Percentiles rank a stretch among this genome's conserved stretches.
phyloP scores from a whole-genome alignment of 768 basidiomycete genomes.

The Thelephora ganbajun region DNA sequence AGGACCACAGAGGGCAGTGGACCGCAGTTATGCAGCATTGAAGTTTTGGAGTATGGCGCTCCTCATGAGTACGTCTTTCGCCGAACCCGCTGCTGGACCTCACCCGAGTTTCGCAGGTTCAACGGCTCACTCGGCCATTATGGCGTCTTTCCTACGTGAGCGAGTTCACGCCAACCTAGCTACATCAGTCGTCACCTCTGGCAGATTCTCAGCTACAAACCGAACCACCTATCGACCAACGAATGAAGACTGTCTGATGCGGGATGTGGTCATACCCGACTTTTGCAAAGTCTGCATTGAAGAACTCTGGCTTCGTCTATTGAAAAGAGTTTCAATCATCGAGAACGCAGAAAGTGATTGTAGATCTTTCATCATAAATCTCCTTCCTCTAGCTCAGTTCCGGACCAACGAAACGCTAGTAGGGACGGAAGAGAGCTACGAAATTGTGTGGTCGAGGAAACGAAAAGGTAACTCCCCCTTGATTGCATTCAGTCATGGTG shows the following conservation, averaged over 20 bases:
- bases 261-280: constrained; percentile 49
- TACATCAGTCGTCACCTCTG: not conserved
- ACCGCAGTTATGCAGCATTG: constrained; percentile 68
- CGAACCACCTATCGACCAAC: constrained; percentile 66
- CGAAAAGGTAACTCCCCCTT: not conserved
- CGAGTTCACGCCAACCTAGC: constrained; percentile 1
- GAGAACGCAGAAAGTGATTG: constrained; percentile 36
- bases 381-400: constrained; percentile 52
- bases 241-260: constrained; percentile 76
- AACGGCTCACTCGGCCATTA: constrained; percentile 41
- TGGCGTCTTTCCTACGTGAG: constrained; percentile 63
- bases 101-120: constrained; percentile 31
- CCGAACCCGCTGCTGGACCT: not conserved
- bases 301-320: constrained; percentile 57
- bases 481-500: not conserved
- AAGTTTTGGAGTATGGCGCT: constrained; percentile 59
- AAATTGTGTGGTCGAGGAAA: constrained; percentile 41
- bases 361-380: constrained; percentile 29
- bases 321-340: constrained; percentile 45
- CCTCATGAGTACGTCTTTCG: constrained; percentile 34
- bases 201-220: constrained; percentile 51
- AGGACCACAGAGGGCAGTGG: constrained; percentile 26
- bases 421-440: constrained; percentile 31
- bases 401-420: constrained; percentile 16
- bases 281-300: constrained; percentile 68